Conservation (phyloP, 768 basidiomycete species). For the Cystobasidiopsis lactophilus region DNA sequence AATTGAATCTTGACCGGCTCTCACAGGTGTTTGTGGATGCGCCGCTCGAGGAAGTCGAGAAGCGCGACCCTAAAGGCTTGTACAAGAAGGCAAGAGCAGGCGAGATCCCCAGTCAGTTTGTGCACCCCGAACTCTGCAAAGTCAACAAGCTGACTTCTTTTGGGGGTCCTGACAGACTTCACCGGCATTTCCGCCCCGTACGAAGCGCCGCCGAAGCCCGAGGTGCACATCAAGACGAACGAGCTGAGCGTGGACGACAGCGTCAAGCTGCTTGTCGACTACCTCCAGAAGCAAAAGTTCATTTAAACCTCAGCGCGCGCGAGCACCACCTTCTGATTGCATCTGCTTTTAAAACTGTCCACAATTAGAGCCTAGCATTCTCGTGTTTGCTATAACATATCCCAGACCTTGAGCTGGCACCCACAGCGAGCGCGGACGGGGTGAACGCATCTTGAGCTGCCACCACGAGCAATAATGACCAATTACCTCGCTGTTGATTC, state of each 20-base stretch:
- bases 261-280: conserved; percentile 54
- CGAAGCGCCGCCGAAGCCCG: conserved; percentile 62
- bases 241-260: conserved; percentile 53
- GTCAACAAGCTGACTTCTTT: not conserved
- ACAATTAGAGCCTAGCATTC: no score
- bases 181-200: conserved; percentile 96
- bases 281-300: conserved; percentile 38
- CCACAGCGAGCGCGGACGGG: no score
- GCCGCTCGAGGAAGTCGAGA: conserved; percentile 64
- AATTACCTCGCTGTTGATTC: conserved; percentile 31
- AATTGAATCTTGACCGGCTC: not conserved
- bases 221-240: conserved; percentile 79
- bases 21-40: conserved; percentile 68
- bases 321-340: no score
- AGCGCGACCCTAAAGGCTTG: conserved; percentile 86
- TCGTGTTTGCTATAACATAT: no score
- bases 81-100: conserved; percentile 92
- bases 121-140: not conserved
- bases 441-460: no score
- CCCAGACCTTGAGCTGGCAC: no score
- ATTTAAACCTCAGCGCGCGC: no score
- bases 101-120: no score
- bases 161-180: conserved; percentile 49
- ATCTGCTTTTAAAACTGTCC: no score
- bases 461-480: no score